Evolutionary conservation across 2,329 filamentous ascomycete genomes (phyloP).

Genomic region (Claviceps sp.): DNA sequence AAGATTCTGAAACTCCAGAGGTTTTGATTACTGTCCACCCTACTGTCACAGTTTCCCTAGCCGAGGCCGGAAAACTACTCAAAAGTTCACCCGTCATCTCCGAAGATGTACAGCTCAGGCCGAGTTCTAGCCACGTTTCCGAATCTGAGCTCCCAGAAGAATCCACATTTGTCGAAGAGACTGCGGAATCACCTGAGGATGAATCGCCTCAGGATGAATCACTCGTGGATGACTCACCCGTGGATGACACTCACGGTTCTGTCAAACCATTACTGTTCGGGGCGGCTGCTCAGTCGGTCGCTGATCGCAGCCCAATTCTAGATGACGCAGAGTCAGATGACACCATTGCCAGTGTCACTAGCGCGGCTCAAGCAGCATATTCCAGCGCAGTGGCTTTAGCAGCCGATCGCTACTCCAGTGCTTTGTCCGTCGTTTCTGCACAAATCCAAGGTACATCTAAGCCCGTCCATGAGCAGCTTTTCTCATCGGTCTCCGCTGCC

Average conservation of each 20-base stretch:
- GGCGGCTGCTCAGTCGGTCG: conserved; percentile 35
- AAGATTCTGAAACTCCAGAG: neutral
- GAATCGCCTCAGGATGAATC: too few species aligned
- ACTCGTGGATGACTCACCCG: too few species aligned
- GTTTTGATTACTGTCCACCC: neutral
- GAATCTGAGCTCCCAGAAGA: neutral
- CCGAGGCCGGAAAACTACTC: neutral
- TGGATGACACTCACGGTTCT: conserved; percentile 12
- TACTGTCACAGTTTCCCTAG: neutral
- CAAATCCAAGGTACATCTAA: conserved; percentile 56
- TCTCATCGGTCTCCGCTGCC: conserved; percentile 53
- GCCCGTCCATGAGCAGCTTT: conserved; percentile 54
- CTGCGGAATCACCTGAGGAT: neutral
- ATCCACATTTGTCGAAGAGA: neutral
- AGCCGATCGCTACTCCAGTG: conserved; percentile 53
- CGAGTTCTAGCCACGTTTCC: neutral
- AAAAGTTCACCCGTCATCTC: neutral
- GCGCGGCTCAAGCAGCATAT: conserved; percentile 44
- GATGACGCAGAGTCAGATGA: conserved; percentile 28
- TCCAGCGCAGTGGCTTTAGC: conserved; percentile 51
- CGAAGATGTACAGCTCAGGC: neutral
- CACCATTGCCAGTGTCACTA: conserved; percentile 22
- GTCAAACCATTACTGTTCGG: conserved; percentile 32
- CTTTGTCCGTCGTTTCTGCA: conserved; percentile 51
- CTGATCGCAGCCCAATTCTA: conserved; percentile 33